phyloP scores from a whole-genome alignment of 139 green algal species.

The Chlorella ohadii region DNA sequence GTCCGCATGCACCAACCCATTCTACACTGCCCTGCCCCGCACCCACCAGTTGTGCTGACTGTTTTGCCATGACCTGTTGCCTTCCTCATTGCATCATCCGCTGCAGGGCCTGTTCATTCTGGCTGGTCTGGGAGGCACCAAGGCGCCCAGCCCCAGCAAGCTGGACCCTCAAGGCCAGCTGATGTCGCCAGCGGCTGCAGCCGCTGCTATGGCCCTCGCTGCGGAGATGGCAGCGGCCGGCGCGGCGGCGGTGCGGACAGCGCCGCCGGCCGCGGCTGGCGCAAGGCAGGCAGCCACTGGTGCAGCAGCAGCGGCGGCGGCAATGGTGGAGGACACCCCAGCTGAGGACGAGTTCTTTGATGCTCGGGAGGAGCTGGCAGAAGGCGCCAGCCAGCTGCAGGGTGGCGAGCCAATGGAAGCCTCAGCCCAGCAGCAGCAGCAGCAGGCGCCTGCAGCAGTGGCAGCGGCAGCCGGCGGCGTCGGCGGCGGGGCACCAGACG shows the following conservation, averaged over 20 bases:
- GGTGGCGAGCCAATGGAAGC: no score
- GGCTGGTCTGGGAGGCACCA: background rate
- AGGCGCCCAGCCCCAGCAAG: constrained; percentile 15
- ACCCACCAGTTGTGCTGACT: no score
- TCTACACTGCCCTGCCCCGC: background rate
- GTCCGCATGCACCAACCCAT: background rate
- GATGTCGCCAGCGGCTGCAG: background rate
- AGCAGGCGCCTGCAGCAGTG: no score
- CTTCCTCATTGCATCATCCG: background rate
- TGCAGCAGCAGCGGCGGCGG: background rate
- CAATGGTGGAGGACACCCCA: background rate
- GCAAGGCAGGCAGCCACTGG: background rate
- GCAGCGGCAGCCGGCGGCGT: background rate
- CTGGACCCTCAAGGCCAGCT: background rate
- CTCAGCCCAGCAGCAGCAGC: no score
- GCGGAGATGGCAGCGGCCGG: background rate
- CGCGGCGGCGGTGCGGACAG: background rate
- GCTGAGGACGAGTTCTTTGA: constrained; percentile 23
- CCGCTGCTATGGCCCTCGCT: background rate
- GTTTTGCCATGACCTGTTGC: no score
- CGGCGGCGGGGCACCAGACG: background rate
- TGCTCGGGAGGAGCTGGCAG: constrained; percentile 13
- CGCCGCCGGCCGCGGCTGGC: background rate
- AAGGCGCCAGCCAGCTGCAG: background rate
- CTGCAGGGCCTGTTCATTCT: constrained; percentile 3